Evolutionary conservation across 2,329 filamentous ascomycete species (phyloP), one percentile per base, ranked within the genome.

Genomic region (Chrysoporthe deuterocubensis): DNA sequence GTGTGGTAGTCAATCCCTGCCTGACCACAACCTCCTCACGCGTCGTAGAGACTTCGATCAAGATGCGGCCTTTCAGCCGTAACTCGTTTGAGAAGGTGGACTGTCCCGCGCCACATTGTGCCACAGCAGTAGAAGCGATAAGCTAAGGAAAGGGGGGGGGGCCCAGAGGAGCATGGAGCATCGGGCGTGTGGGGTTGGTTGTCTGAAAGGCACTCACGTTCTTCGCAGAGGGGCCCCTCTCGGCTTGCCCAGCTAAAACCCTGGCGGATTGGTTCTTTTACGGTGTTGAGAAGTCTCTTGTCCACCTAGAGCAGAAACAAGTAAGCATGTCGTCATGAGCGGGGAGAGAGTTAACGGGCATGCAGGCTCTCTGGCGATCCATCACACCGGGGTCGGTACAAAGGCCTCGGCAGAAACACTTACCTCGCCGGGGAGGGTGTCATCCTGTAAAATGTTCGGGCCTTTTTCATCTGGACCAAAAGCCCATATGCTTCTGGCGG

Each of bases 201-300:
- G 21, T 18, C 21, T 64, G 71, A 70, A 71, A 67, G 71, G 67
- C 69, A 89, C 91, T 87, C 83, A 93, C 91, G 96, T 83, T 99
- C 96, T 90, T 99, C 96, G 78, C 96, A 98, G 37, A 99, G 84
- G 21, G 96, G 96, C 0, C 96, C 96, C 87, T 99, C 96, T 71
- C 96, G 87, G 43, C 94, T 93, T 62, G 93, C 96, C 96, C 96
- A 99, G 78, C 91, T 94, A 80, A 99, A 99, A 43, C 96, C 96
- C 80, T 99, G 96, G 60, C 93, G 90, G 74, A 99, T 93, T 8
- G 92, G 95, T 77, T 99, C 96, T 73, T 94, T 90, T 57, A 97
- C 95, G 46, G 90, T 91, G 74, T 90, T 90, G 43, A 99, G 87
- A 26, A 94, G 85, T 79, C 95, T 96, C 81, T 96, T 96, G 81